Base-by-base conservation (phyloP, 306 rosid genomes). In the Acacia melanoxylon region DNA sequence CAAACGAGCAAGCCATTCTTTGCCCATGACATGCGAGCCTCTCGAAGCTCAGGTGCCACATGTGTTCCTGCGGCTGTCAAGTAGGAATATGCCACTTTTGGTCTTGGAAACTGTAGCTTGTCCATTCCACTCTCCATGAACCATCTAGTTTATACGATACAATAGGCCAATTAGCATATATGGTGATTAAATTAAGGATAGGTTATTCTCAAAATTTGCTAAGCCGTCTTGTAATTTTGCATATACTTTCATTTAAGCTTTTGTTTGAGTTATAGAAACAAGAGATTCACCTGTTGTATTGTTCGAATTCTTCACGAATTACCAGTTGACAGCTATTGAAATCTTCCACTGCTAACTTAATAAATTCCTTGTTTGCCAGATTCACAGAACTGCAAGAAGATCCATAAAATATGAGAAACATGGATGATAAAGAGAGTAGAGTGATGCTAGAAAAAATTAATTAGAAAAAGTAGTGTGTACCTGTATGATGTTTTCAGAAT, bases 291-390 rank as follows among this genome's bases (percentile, higher is more conserved):
- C 89, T 87, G n/a, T 83, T 75, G 45, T 83, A 82, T 65, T 40
- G 56, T n/a, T 84, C 37, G 48, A 85, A 83, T 89, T 91, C 92
- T 61, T 85, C 82, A 5, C n/a, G 82, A 56, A 89, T 87, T 51
- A 78, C 48, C 6, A 75, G 68, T 61, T 87, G 92, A 80, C 88
- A 81, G 31, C 20, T 51, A 46, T 89, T 91, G 86, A 83, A 91
- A 83, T 89, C 89, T 72, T 85, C 91, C 51, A 86, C 85, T 8
- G 92, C 94, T 20, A 89, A 72, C 51, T 84, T 72, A 33, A 89
- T 76, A 77, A 82, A 74, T 82, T 89, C 83, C 84, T 3, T 81
- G 70, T 85, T 85, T 27, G 84, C 80, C 56, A 87, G 48, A 52
- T 87, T 91, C 22, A 12, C 24, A 62, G 82, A 87, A 67, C 94